Evolutionary conservation across 768 basidiomycete genomes (phyloP), one percentile per base, ranked within the genome.

Genomic region (Suillus placidus): DNA sequence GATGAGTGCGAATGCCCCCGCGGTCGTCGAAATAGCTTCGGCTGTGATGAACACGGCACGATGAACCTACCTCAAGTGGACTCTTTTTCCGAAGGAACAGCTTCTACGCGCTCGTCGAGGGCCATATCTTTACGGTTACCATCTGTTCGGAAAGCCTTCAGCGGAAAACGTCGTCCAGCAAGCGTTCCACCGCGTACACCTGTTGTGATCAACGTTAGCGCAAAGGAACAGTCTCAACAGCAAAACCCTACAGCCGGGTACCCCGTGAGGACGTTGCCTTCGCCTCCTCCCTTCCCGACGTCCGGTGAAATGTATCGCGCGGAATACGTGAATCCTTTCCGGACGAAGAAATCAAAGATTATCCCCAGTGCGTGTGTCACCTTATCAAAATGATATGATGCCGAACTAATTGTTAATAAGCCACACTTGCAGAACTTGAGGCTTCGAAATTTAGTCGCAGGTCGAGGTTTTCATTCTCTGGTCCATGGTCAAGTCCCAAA

Each of bases 281-380:
- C 61, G 3, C 32, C 32, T 49, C 38, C 34, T n/a, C 32, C 64
- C 35, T 38, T 57, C 12, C 45, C 13, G 20, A 37, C 58, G 2
- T 64, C 66, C 20, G 60, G 62, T 42, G 64, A 66, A 12, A 43
- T n/a, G 20, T 66, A 61, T 37, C 71, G 69, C 10, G 40, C 63
- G 30, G 64, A 47, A 35, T 75, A 67, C 45, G 37, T 62, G 13
- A 73, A 66, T 52, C 70, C 67, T 16, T 70, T 73, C 13, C 30
- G 54, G 55, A 57, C 37, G 20, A 75, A 66, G 45, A 66, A 40
- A 35, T 37, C 66, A 8, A 73, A 68, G 49, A 61, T 71, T 20
- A 64, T 64, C 60, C 23, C 57, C 10, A 40, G 58, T 60, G 6
- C 18, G 58, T 60, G 26, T 30, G 18, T 9, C 57, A 18, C 38